Conservation (phyloP, 176 grass and related monocot species). For the Juncus effusus region DNA sequence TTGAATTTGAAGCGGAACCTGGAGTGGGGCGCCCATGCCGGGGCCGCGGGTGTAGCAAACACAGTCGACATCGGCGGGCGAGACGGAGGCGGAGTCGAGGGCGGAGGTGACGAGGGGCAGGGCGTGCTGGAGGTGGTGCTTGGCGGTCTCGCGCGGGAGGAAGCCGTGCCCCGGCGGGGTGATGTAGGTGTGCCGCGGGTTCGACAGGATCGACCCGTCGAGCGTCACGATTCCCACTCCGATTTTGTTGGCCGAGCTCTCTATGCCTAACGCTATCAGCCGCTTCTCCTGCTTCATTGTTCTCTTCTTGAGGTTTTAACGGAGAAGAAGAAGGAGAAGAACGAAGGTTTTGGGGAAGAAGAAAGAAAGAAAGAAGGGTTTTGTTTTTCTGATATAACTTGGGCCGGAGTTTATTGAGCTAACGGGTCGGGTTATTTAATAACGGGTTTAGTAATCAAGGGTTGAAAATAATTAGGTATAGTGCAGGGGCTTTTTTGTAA, state of each 20-base stretch:
- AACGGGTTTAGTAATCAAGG: too few species aligned
- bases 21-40: conserved; percentile 85
- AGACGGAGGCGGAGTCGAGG: conserved; percentile 35
- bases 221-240: conserved; percentile 74
- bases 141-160: conserved; percentile 80
- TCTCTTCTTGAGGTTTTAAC: not conserved
- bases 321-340: not conserved
- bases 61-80: conserved; percentile 60
- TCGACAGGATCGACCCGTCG: conserved; percentile 72
- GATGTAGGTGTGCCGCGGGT: conserved; percentile 91
- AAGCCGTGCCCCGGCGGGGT: conserved; percentile 90
- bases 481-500: not conserved
- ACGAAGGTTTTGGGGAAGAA: too few species aligned
- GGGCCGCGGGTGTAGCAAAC: conserved; percentile 92
- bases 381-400: not conserved
- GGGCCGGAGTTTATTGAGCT: not conserved
- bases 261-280: conserved; percentile 63
- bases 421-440: not conserved
- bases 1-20: conserved; percentile 33
- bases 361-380: not conserved
- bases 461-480: too few species aligned
- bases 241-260: conserved; percentile 91
- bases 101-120: conserved; percentile 65
- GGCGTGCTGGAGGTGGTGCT: conserved; percentile 71
- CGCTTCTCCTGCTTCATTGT: conserved; percentile 17